phyloP scores from a whole-genome alignment of 306 rosid genomes.

The Neltuma alba region DNA sequence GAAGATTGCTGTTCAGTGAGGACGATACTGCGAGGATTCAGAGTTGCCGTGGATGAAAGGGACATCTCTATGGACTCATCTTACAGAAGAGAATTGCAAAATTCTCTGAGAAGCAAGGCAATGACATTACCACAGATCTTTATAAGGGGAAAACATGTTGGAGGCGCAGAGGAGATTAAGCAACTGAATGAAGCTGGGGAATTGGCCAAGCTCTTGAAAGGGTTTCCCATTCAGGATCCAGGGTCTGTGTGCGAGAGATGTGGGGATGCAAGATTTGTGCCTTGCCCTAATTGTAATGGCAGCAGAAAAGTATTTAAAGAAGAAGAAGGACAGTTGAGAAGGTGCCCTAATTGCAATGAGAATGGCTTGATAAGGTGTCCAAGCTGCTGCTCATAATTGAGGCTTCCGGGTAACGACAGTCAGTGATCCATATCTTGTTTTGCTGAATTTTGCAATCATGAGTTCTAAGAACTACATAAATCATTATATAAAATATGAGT shows the following conservation, averaged over 20 bases:
- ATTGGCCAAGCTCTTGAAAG: conserved; percentile 55
- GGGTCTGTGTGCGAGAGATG: conserved; percentile 64
- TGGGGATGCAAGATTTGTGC: conserved; percentile 77
- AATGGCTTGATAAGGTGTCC: conserved; percentile 86
- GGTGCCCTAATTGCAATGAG: conserved; percentile 76
- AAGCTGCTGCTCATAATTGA: conserved; percentile 44
- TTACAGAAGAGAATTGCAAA: conserved; percentile 62
- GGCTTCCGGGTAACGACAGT: background rate
- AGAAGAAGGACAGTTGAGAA: conserved; percentile 53
- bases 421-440: background rate
- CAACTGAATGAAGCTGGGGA: conserved; percentile 69
- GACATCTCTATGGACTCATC: conserved; percentile 87
- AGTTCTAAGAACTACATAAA: conserved; percentile 20
- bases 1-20: conserved; percentile 79
- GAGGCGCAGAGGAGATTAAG: conserved; percentile 75
- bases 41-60: conserved; percentile 75
- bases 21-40: conserved; percentile 59
- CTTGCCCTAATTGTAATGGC: conserved; percentile 72
- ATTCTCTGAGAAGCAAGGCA: conserved; percentile 44
- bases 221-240: conserved; percentile 54
- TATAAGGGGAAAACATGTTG: conserved; percentile 60
- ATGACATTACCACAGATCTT: conserved; percentile 71
- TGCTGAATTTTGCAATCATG: background rate
- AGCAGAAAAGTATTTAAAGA: conserved; percentile 71
- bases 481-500: conserved; percentile 28